phyloP scores from a whole-genome alignment of 2,329 filamentous ascomycete species.

The Phialocephala subalpina region DNA sequence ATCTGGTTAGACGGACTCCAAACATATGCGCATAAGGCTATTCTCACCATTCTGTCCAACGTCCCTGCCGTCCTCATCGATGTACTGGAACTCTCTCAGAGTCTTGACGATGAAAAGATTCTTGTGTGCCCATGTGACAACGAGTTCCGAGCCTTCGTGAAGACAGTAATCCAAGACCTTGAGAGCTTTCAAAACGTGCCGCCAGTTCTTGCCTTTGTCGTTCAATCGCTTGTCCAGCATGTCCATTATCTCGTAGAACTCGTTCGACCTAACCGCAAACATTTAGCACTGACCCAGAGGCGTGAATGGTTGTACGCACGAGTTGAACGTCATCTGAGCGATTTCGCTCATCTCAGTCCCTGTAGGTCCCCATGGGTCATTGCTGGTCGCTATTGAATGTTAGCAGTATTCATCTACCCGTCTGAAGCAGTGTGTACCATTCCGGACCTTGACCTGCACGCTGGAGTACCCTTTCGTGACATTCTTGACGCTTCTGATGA shows the following conservation, averaged over 20 bases:
- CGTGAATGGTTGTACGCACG: slow-evolving; percentile 64
- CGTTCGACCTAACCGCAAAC: slow-evolving; percentile 69
- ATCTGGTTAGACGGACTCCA: slow-evolving; percentile 38
- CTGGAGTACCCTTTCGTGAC: slow-evolving; percentile 98
- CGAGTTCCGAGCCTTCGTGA: slow-evolving; percentile 94
- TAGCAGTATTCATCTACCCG: slow-evolving; percentile 35
- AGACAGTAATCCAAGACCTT: slow-evolving; percentile 98
- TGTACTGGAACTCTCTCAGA: slow-evolving; percentile 93
- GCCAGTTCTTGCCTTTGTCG: slow-evolving; percentile 99
- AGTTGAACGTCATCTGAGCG: slow-evolving; percentile 96
- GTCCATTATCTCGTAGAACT: slow-evolving; percentile 99
- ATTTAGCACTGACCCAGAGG: slow-evolving; percentile 19
- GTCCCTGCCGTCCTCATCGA: slow-evolving; percentile 94
- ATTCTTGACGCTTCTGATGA: slow-evolving; percentile 97
- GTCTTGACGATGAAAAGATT: slow-evolving; percentile 99
- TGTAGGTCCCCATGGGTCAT: slow-evolving; percentile 97
- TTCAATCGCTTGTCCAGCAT: slow-evolving; percentile 99
- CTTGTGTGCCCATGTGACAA: slow-evolving; percentile 97
- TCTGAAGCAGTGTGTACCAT: slow-evolving; percentile 70
- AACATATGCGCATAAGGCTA: background rate
- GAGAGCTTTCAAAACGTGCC: slow-evolving; percentile 95
- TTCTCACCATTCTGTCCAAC: slow-evolving; percentile 92
- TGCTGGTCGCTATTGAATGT: slow-evolving; percentile 83
- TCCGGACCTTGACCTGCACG: slow-evolving; percentile 97
- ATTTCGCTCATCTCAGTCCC: slow-evolving; percentile 99